phyloP scores from a whole-genome alignment of 2,329 filamentous ascomycete genomes.

The Fonsecaea pedrosoi region DNA sequence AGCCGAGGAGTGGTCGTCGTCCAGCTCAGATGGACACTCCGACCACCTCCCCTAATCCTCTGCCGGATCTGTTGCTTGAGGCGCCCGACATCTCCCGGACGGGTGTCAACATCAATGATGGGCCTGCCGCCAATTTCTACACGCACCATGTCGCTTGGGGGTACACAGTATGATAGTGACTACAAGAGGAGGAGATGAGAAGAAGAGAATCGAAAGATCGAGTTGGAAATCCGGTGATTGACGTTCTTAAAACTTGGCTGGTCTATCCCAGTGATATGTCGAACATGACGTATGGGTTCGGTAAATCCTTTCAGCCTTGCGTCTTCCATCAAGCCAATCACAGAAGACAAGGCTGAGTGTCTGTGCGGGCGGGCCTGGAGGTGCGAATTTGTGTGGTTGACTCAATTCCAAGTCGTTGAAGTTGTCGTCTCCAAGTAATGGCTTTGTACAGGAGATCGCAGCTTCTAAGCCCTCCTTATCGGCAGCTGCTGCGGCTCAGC shows the following conservation, averaged over 20 bases:
- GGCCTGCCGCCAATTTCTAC: constrained; percentile 35
- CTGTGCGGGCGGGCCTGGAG: not conserved
- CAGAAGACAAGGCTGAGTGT: constrained; percentile 4
- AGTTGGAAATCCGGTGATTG: not conserved
- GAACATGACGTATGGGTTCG: constrained; percentile 12
- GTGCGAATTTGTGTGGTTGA: not conserved
- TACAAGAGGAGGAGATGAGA: not conserved
- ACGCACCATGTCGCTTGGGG: constrained; percentile 26
- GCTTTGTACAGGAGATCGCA: constrained; percentile 7
- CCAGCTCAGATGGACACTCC: constrained; percentile 32
- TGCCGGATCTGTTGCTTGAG: constrained; percentile 26
- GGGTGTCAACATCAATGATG: constrained; percentile 34
- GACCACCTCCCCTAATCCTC: constrained; percentile 22
- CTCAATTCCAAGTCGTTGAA: not conserved
- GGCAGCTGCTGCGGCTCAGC: not conserved
- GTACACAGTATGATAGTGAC: not conserved
- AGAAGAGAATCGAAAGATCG: not conserved
- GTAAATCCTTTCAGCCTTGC: constrained; percentile 13
- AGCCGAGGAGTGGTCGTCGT: constrained; percentile 31
- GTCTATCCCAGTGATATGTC: not conserved
- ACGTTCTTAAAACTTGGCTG: constrained; percentile 16
- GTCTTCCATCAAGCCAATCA: not conserved
- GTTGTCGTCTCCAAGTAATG: constrained; percentile 9
- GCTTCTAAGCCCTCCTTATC: not conserved
- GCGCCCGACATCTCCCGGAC: constrained; percentile 20